phyloP scores from a whole-genome alignment of 148 eudicot species.

The Camellia granthamiana region DNA sequence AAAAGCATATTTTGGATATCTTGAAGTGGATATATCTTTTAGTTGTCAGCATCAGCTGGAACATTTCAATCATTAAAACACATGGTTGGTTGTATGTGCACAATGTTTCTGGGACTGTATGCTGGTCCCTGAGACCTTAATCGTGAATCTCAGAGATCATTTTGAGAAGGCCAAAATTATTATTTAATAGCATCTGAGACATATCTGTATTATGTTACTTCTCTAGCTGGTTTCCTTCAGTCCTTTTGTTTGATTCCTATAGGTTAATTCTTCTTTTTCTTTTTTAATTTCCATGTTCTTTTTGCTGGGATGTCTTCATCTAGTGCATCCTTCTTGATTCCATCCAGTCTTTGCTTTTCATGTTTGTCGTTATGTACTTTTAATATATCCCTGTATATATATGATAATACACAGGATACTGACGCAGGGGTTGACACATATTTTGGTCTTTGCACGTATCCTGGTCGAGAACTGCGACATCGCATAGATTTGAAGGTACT shows the following conservation, averaged over 20 bases:
- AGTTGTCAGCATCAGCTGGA: not conserved
- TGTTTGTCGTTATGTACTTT: not conserved
- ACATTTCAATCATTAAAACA: not conserved
- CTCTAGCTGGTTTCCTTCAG: constrained; percentile 3
- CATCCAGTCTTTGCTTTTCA: not conserved
- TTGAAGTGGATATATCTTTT: not conserved
- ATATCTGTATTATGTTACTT: not conserved
- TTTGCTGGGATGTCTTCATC: not conserved
- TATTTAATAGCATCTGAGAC: too few relatives aligned
- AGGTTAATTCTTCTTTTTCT: not conserved
- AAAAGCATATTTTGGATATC: not conserved
- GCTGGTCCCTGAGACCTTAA: not conserved
- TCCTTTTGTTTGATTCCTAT: not conserved
- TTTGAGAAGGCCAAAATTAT: not conserved
- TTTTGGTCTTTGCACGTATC: constrained; percentile 93
- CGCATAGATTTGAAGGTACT: constrained; percentile 92
- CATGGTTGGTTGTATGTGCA: not conserved
- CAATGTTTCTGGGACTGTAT: not conserved
- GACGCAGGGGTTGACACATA: constrained; percentile 90
- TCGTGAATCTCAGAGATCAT: not conserved
- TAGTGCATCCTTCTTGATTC: not conserved
- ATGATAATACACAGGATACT: constrained; percentile 50
- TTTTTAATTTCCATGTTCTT: not conserved
- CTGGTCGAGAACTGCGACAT: constrained; percentile 88
- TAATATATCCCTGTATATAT: not conserved